Evolutionary conservation across 2,329 filamentous ascomycete genomes (phyloP), one percentile per base, ranked within the genome.

Genomic region (Podosphaera fusca): DNA sequence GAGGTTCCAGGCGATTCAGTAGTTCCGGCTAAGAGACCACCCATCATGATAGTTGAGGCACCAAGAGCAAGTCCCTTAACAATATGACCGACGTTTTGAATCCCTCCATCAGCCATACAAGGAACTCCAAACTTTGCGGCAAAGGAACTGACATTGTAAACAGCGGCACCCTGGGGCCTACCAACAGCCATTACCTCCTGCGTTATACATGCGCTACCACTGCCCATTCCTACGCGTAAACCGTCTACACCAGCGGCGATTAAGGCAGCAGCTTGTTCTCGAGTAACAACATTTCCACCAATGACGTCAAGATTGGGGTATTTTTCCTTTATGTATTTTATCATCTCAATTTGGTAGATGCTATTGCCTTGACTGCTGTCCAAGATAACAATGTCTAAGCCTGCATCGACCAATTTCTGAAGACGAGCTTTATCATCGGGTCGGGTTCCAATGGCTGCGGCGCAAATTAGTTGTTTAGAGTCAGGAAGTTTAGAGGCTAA

Each of bases 121-220:
- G 92, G 92, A 63, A 98, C 89, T 60, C 94, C 92, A 67, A 98
- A 98, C 63, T 82, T 83, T 58, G 85, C 85, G 56, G 92, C 90
- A 66, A 98, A 98, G 56, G 80, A 75, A 66, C 86, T 83, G 65
- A 98, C 92, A 64, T 83, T 86, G 75, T 85, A 88, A 59, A 98
- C 90, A 49, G 92, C 83, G 34, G 89, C 87, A 47, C 94, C 92
- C 73, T 98, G 92, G 58, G 92, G 92, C 66, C 92, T 85, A 59
- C 94, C 92, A 55, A 98, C 90, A 64, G 92, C 92, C 92, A 98
- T 98, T 68, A 98, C 94, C 74, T 98, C 92, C 73, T 98, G 92
- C 58, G 92, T 98, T 66, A 98, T 98, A 73, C 92, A 98, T 68
- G 92, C 92, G 68, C 87, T 94, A 68, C 92, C 92, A 69, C 87